A percentile compares a stretch with the other conserved stretches of the same genome.
These are phyloP conservation scores for Globisporangium polare DNA, from an alignment of 352 stramenopile species.

Conservation along the genomic window DNA sequence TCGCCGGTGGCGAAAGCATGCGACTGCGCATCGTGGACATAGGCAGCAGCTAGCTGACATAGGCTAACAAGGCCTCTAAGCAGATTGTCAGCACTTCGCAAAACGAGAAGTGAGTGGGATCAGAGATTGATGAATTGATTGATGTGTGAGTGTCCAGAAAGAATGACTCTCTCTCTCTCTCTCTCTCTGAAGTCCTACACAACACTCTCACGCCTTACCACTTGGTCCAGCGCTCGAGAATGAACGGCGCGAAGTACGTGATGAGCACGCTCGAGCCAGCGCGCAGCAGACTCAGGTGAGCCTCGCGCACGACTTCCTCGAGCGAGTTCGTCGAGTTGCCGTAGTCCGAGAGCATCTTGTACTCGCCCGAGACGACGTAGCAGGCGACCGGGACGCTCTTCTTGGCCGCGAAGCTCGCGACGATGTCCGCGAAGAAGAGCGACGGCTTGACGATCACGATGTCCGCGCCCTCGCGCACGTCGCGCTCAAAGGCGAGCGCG, in stretches of 20 bases:
- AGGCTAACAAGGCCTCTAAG: too few species aligned
- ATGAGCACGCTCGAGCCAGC: slow-evolving; percentile 97
- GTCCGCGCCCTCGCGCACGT: slow-evolving; percentile 92
- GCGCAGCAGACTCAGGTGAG: slow-evolving; percentile 77
- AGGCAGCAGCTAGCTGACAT: not conserved
- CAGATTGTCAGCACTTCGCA: too few species aligned
- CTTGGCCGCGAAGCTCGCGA: slow-evolving; percentile 90
- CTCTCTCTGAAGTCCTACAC: too few species aligned
- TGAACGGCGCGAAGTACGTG: slow-evolving; percentile 96
- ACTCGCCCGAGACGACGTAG: slow-evolving; percentile 99
- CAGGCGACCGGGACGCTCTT: slow-evolving; percentile 94
- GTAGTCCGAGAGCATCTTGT: slow-evolving; percentile 99
- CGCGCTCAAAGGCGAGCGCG: slow-evolving; percentile 69
- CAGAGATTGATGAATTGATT: too few species aligned
- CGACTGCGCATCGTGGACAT: slow-evolving; percentile 27
- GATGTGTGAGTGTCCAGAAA: too few species aligned
- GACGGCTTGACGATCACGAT: slow-evolving; percentile 99
- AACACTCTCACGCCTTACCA: slow-evolving; percentile 34
- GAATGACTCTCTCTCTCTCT: too few species aligned
- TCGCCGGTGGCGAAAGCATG: slow-evolving; percentile 47
- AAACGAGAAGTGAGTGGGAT: too few species aligned
- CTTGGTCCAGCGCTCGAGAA: slow-evolving; percentile 77
- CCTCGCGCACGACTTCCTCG: slow-evolving; percentile 81
- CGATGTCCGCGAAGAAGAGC: slow-evolving; percentile 98
- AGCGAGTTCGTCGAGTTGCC: slow-evolving; percentile 77